Percentiles rank a stretch among this genome's conserved stretches.
These are phyloP conservation scores for Globisporangium radiosum DNA, from an alignment of 352 stramenopile species.

Conservation along the genomic window DNA sequence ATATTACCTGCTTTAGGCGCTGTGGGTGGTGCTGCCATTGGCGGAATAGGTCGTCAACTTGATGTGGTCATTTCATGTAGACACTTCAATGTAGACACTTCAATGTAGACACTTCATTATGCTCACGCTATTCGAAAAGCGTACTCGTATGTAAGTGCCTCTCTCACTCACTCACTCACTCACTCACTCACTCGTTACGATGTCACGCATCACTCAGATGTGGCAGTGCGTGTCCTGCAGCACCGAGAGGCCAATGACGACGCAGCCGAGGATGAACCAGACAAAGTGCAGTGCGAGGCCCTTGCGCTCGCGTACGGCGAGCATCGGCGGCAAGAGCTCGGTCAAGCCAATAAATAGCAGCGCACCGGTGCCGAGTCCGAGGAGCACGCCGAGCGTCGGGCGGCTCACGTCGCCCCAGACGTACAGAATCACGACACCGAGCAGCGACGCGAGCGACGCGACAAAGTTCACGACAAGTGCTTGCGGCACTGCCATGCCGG, in stretches of 20 bases:
- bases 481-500: conserved; percentile 12
- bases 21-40: no score
- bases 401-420: conserved; percentile 12
- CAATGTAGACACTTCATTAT: no score
- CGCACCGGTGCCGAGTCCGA: conserved; percentile 15
- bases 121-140: no score
- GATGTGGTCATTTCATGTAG: no score
- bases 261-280: conserved; percentile 14
- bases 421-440: conserved; percentile 11
- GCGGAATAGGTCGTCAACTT: no score
- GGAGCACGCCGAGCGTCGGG: conserved; percentile 20
- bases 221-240: conserved; percentile 13
- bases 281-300: conserved; percentile 5
- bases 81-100: no score
- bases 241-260: conserved; percentile 12
- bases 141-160: no score
- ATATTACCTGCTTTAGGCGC: no score
- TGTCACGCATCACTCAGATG: neutral
- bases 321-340: conserved; percentile 13
- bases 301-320: conserved; percentile 8
- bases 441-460: conserved; percentile 13
- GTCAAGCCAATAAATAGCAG: conserved; percentile 12
- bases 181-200: no score
- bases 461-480: conserved; percentile 16
- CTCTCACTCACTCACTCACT: no score